These are phyloP conservation scores for Haplosporangium gracile DNA, from an alignment of 192 early-diverging fungal species.

Conservation along the genomic window DNA sequence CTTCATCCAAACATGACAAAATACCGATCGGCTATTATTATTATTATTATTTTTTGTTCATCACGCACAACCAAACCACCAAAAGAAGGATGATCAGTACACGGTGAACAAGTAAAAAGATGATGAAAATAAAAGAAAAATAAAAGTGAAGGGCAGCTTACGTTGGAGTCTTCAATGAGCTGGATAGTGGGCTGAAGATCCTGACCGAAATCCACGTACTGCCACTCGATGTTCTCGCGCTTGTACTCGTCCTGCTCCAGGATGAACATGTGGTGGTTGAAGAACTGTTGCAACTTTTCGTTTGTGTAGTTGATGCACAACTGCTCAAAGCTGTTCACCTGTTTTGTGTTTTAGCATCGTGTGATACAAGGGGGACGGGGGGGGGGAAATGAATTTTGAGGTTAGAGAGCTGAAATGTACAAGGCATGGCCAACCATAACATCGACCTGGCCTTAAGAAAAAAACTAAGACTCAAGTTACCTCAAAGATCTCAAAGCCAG, in stretches of 20 bases:
- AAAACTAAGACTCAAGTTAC: slow-evolving; percentile 53
- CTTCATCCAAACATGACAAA: slow-evolving; percentile 96
- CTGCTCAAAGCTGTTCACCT: slow-evolving; percentile 98
- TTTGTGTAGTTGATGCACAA: slow-evolving; percentile 99
- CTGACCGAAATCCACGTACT: slow-evolving; percentile 97
- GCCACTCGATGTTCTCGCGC: slow-evolving; percentile 97
- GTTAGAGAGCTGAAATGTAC: neutral
- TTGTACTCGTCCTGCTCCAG: slow-evolving; percentile 99
- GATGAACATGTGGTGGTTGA: slow-evolving; percentile 99
- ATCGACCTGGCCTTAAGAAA: neutral
- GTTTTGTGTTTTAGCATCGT: neutral
- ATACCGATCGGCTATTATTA: slow-evolving; percentile 89
- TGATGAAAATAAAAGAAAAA: neutral
- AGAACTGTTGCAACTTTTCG: slow-evolving; percentile 98
- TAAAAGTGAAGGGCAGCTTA: slow-evolving; percentile 46
- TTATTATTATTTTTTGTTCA: neutral
- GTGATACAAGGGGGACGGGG: neutral
- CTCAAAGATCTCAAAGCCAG: slow-evolving; percentile 99
- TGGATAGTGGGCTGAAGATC: slow-evolving; percentile 99
- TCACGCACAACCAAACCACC: neutral
- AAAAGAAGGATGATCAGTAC: neutral
- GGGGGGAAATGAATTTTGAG: neutral
- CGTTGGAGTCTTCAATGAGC: slow-evolving; percentile 95
- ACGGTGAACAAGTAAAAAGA: neutral
- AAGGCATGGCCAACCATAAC: neutral